Base-by-base conservation (phyloP, 257 asterid species). In the Haberlea rhodopensis region DNA sequence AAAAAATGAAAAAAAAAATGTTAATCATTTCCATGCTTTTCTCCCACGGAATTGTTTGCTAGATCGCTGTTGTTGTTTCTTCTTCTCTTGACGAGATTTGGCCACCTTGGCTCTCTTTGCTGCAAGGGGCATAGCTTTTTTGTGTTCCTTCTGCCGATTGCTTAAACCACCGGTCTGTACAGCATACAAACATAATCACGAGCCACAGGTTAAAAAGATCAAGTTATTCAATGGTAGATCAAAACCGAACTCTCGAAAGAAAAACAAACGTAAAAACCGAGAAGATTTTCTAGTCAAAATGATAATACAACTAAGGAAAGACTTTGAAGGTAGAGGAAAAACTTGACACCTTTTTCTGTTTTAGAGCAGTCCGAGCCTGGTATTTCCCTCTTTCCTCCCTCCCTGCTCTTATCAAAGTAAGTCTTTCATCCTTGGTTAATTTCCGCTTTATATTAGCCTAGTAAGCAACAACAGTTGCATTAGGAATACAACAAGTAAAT, bases 11-110 rank as follows among this genome's bases (percentile, higher is more conserved):
- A 29, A 5, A 29, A 1, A 9, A 6, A 29, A 29, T 6, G 13
- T 8, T 1, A 13, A 32, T 69, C 79, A 85, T 70, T 92, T 92
- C 98, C 98, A 92, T 62, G 98, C 98, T 80, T 89, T 92, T 76
- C 87, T 84, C 45, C 97, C 98, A 23, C 96, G 90, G 73, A 87
- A 87, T 60, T 92, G 96, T 57, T 83, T 89, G 75, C 87, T 84
- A 1, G 91, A 28, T 0, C 74, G 75, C 13, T 65, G 65, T 26
- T 65, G 68, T 58, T 67, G 70, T 63, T 21, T 89, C 87, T 82
- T 89, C 77, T 80, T 89, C 61, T 75, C 79, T 16, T 45, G 49
- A 22, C 90, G 84, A 32, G 82, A 63, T 75, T 58, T 81, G 31
- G 83, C 61, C 10, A 81, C 71, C 75, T 70, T 83, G 22, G 79